A percentile compares a stretch with the other conserved stretches of the same genome.
These are phyloP conservation scores for Alternaria incomplexa DNA, from an alignment of 2,329 filamentous ascomycete genomes.

Conservation along the genomic window DNA sequence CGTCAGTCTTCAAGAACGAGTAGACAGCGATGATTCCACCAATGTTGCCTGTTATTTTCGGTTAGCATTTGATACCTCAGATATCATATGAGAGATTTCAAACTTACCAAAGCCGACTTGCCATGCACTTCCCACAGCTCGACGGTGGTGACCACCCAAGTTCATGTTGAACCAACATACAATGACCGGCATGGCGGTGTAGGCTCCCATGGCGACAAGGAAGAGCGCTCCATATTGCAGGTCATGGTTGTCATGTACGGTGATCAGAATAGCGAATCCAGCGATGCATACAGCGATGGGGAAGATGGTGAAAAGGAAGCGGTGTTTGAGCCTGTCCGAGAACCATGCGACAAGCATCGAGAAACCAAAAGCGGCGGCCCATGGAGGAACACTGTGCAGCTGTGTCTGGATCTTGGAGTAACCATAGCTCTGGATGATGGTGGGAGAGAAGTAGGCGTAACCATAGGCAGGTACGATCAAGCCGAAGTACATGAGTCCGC, in stretches of 20 bases:
- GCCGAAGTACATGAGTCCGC: conserved; percentile 60
- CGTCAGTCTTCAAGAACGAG: conserved; percentile 62
- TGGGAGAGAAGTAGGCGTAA: conserved; percentile 56
- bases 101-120: conserved; percentile 48
- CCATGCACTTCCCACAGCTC: conserved; percentile 57
- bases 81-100: background rate
- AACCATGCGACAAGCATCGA: conserved; percentile 75
- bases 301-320: conserved; percentile 74
- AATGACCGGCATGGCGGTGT: conserved; percentile 88
- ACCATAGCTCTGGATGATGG: conserved; percentile 57
- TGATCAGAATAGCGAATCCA: conserved; percentile 77
- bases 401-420: conserved; percentile 62
- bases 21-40: conserved; percentile 61
- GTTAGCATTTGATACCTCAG: background rate
- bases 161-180: conserved; percentile 65
- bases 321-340: conserved; percentile 75
- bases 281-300: conserved; percentile 72
- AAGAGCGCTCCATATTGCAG: conserved; percentile 83
- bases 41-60: conserved; percentile 52
- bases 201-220: conserved; percentile 78
- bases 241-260: conserved; percentile 69
- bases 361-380: conserved; percentile 77
- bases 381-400: conserved; percentile 63
- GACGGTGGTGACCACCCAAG: conserved; percentile 58
- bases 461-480: conserved; percentile 50